These are phyloP conservation scores for Urtica urens DNA, from an alignment of 306 rosid genomes.

Conservation along the genomic window DNA sequence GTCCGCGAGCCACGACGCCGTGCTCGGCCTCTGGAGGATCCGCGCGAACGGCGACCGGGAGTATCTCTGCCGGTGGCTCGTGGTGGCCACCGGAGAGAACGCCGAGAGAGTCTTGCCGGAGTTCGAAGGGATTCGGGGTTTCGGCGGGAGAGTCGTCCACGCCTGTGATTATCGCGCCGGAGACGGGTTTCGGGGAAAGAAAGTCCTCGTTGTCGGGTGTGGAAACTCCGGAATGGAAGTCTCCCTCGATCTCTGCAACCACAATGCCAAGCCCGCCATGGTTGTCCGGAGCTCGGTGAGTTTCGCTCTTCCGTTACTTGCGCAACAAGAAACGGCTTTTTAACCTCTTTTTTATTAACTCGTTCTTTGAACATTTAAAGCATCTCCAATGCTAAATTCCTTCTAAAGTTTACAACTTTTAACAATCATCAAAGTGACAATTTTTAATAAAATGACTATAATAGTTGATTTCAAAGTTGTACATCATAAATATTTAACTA, in stretches of 20 bases:
- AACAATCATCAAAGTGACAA: too few relatives aligned
- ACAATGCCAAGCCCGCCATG: slow-evolving; percentile 66
- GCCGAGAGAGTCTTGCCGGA: slow-evolving; percentile 70
- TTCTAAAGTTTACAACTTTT: too few relatives aligned
- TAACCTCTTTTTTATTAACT: too few relatives aligned
- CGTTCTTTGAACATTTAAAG: too few relatives aligned
- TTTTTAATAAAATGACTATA: too few relatives aligned
- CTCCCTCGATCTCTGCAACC: slow-evolving; percentile 78
- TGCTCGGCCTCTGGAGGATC: slow-evolving; percentile 77
- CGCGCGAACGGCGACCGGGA: slow-evolving; percentile 47
- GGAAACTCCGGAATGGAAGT: slow-evolving; percentile 97
- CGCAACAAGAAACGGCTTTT: background rate
- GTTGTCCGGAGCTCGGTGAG: slow-evolving; percentile 93
- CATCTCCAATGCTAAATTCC: too few relatives aligned
- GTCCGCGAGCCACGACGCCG: slow-evolving; percentile 73
- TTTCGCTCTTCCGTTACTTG: background rate
- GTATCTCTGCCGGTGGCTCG: slow-evolving; percentile 85
- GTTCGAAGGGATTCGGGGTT: slow-evolving; percentile 58
- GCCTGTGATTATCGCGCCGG: slow-evolving; percentile 85
- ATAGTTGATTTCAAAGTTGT: too few relatives aligned
- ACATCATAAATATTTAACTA: too few relatives aligned
- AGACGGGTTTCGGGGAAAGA: slow-evolving; percentile 30
- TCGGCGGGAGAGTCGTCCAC: slow-evolving; percentile 63
- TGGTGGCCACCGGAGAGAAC: slow-evolving; percentile 92
- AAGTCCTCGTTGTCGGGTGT: slow-evolving; percentile 77